phyloP scores from a whole-genome alignment of 169 alveolate genomes.

The Plasmodium vinckei region DNA sequence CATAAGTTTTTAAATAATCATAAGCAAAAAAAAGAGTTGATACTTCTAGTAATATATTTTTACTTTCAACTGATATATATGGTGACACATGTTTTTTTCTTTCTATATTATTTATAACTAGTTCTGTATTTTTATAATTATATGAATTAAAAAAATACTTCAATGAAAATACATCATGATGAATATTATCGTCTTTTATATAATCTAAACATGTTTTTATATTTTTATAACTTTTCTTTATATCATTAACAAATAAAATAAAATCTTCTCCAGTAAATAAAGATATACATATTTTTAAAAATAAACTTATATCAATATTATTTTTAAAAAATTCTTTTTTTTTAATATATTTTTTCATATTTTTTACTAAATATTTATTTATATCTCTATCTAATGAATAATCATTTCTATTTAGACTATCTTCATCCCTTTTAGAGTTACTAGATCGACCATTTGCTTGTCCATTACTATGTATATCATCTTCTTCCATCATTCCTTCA shows the following conservation, averaged over 20 bases:
- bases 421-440: too few relatives aligned
- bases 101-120: conserved; percentile 24
- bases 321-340: conserved; percentile 45
- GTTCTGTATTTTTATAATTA: conserved; percentile 24
- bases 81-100: conserved; percentile 9
- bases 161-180: conserved; percentile 10
- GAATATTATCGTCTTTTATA: conserved; percentile 24
- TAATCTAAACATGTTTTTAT: conserved; percentile 25
- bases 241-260: conserved; percentile 29
- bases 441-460: not conserved
- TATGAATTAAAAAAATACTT: conserved; percentile 30
- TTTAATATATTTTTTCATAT: conserved; percentile 39
- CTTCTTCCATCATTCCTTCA: not conserved
- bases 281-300: conserved; percentile 25
- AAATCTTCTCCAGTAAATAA: conserved; percentile 26
- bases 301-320: conserved; percentile 5
- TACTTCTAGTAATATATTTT: conserved; percentile 31
- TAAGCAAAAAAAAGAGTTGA: conserved; percentile 34
- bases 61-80: conserved; percentile 48
- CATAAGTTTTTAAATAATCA: conserved; percentile 31
- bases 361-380: conserved; percentile 17
- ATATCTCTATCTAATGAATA: conserved; percentile 5
- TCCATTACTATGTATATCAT: not conserved
- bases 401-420: too few relatives aligned
- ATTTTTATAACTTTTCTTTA: conserved; percentile 27